These are phyloP conservation scores for Rubia yunnanensis DNA, from an alignment of 257 asterid species.

Conservation along the genomic window DNA sequence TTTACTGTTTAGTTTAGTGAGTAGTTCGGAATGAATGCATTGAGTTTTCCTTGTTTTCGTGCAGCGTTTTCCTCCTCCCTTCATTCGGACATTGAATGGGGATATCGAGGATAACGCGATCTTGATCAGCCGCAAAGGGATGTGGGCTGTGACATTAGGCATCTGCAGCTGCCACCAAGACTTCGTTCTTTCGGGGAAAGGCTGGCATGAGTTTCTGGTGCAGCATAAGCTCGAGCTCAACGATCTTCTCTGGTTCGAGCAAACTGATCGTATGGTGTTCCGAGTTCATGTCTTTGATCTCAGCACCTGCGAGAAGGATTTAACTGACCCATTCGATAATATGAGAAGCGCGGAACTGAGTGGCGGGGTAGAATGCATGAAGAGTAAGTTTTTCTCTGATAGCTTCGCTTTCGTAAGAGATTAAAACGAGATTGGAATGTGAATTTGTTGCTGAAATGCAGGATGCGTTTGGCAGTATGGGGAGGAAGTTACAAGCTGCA, in stretches of 20 bases:
- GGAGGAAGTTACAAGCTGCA: neutral
- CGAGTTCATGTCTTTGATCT: neutral
- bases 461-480: neutral
- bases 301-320: neutral
- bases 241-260: neutral
- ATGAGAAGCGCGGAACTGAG: neutral
- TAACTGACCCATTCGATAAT: neutral
- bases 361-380: neutral
- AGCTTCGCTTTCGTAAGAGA: no score
- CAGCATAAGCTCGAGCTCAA: neutral
- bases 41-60: neutral
- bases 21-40: neutral
- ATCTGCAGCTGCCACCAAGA: neutral
- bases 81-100: neutral
- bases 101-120: neutral
- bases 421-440: neutral
- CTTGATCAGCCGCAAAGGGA: neutral
- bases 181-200: neutral
- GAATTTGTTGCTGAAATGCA: neutral
- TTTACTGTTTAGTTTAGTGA: neutral
- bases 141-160: neutral
- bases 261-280: neutral
- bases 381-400: neutral
- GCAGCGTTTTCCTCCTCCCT: neutral
- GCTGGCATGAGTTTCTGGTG: neutral